Evolutionary conservation across 768 basidiomycete genomes (phyloP), one percentile per base, ranked within the genome.

Genomic region (Psilocybe azurescens): DNA sequence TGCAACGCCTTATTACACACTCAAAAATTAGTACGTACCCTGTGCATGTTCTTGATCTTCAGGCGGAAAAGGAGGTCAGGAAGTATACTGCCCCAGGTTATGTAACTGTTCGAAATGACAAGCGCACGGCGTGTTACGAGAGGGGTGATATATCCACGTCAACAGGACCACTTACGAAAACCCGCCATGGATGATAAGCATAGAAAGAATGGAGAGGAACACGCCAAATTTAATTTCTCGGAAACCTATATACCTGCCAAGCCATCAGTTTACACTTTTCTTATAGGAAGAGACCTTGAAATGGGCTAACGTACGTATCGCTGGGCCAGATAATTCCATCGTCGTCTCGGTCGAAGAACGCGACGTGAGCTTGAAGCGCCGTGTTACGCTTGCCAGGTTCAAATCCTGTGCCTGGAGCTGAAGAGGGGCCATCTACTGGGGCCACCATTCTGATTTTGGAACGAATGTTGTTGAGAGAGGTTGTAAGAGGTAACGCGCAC

Each of bases 281-380:
- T 6, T 29, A 9, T 20, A 0, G 5, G 13, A 14, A 3, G 36
- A 41, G 3, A 9, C 5, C 16, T 13, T 56, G 20, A 28, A 24
- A 24, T 24, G 24, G 0, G 30, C 18, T n/a, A 4, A 72, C 77
- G 60, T 60, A 81, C 80, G 81, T 83, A 65, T 83, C 80, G 11
- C 41, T 62, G 5, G 81, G 80, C 77, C 79, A 82, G 59, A 83
- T 82, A 44, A 81, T 71, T 4, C 80, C 81, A 65, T 82, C 81
- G 28, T 66, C 62, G 67, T 83, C 81, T 33, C 60, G 62, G 72
- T 83, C 81, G 63, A 82, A 82, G 72, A 80, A 83, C 38, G 77
- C 77, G 65, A 79, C 77, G 62, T 82, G 81, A 14, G 65, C 65
- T 67, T 83, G 77, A 11, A 83, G 72, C 9, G 74, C 77, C 2